These are phyloP conservation scores for Eutrema japonicum DNA, from an alignment of 345 rosid species.

Conservation along the genomic window DNA sequence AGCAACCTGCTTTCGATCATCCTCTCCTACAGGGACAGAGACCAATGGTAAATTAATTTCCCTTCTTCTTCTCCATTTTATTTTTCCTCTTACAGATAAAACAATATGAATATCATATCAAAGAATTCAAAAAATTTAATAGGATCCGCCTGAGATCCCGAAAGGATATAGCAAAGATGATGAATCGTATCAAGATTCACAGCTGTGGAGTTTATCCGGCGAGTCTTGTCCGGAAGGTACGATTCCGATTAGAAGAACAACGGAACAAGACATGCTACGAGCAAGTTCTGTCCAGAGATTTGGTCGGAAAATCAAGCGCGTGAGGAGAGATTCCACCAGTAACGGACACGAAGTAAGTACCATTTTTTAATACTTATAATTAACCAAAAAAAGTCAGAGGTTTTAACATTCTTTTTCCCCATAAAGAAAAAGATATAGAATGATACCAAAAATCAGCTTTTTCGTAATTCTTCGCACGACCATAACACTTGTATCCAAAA, in stretches of 20 bases:
- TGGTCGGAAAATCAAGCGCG: slow-evolving; percentile 70
- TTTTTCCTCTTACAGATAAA: background rate
- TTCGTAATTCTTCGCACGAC: slow-evolving; percentile 37
- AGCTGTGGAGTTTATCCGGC: slow-evolving; percentile 76
- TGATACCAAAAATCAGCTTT: slow-evolving; percentile 48
- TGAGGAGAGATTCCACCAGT: slow-evolving; percentile 77
- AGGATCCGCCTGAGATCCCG: slow-evolving; percentile 87
- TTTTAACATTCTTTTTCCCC: background rate
- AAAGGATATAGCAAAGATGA: slow-evolving; percentile 47
- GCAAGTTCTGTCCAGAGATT: slow-evolving; percentile 68
- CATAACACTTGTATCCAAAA: slow-evolving; percentile 23
- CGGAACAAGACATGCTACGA: slow-evolving; percentile 77
- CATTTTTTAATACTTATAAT: slow-evolving; percentile 14
- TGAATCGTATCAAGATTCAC: slow-evolving; percentile 53
- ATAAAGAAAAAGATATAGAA: slow-evolving; percentile 38
- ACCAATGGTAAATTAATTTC: slow-evolving; percentile 59
- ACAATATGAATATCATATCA: background rate
- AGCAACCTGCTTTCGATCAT: slow-evolving; percentile 94
- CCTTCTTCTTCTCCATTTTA: background rate
- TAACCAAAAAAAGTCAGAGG: slow-evolving; percentile 33
- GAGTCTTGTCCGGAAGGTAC: slow-evolving; percentile 91
- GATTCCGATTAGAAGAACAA: slow-evolving; percentile 91
- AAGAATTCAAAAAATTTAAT: slow-evolving; percentile 1
- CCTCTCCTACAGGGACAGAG: slow-evolving; percentile 66
- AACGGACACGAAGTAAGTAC: slow-evolving; percentile 87